Percentiles rank a stretch among this genome's conserved stretches.
Evolutionary conservation across 768 basidiomycete genomes (phyloP).

Genomic region (Phlegmacium glaucopus): DNA sequence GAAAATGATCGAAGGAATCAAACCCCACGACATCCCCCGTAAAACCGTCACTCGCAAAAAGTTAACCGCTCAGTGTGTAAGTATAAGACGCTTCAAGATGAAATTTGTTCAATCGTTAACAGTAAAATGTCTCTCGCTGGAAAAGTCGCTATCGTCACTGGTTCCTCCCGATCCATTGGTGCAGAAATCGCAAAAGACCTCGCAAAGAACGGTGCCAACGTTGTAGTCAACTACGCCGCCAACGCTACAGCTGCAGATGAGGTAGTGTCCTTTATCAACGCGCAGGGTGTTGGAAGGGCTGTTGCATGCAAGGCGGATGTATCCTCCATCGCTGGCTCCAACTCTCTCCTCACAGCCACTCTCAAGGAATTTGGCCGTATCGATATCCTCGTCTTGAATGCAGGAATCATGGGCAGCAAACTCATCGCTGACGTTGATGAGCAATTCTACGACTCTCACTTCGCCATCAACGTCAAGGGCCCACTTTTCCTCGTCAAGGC

Average conservation of each 20-base stretch:
- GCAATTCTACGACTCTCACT: slow-evolving; percentile 35
- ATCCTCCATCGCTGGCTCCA: background rate
- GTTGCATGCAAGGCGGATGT: slow-evolving; percentile 3
- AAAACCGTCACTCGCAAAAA: too few species aligned
- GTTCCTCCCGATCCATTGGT: slow-evolving; percentile 6
- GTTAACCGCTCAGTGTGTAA: too few species aligned
- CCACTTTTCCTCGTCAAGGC: slow-evolving; percentile 41
- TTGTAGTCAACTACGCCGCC: slow-evolving; percentile 6
- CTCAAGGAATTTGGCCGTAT: slow-evolving; percentile 35
- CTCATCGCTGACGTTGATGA: slow-evolving; percentile 37
- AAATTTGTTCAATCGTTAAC: too few species aligned
- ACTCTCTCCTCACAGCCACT: slow-evolving; percentile 20
- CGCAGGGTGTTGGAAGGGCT: background rate
- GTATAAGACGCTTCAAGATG: too few species aligned
- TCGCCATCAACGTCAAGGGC: slow-evolving; percentile 45
- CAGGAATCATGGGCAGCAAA: slow-evolving; percentile 41
- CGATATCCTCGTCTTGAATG: slow-evolving; percentile 47
- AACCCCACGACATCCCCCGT: too few species aligned
- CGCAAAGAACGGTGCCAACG: slow-evolving; percentile 2
- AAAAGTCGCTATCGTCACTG: slow-evolving; percentile 9
- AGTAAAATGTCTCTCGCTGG: too few species aligned
- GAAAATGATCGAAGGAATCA: too few species aligned
- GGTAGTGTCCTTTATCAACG: slow-evolving; percentile 2
- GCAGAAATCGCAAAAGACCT: slow-evolving; percentile 4
- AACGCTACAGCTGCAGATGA: background rate